These are phyloP conservation scores for Colletotrichum tropicale DNA, from an alignment of 2,329 filamentous ascomycete genomes.

Conservation along the genomic window DNA sequence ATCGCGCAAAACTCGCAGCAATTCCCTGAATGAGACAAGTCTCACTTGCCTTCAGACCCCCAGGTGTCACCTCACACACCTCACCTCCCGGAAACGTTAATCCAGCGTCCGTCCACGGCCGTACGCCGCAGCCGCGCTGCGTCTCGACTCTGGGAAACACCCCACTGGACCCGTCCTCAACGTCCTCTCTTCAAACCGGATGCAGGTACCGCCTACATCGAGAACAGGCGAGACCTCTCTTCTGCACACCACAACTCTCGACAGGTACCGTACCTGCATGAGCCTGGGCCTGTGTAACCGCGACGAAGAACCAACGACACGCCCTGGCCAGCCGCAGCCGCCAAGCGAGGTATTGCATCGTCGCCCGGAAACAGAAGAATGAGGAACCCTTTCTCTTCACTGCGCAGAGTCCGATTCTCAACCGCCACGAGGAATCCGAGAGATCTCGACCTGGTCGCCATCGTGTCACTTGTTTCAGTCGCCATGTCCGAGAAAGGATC, in stretches of 20 bases:
- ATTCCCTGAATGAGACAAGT: not conserved
- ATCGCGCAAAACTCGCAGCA: slow-evolving; percentile 4
- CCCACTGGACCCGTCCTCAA: not conserved
- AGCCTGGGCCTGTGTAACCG: not conserved
- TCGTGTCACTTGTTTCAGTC: slow-evolving; percentile 2
- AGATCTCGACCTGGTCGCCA: not conserved
- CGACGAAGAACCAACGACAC: not conserved
- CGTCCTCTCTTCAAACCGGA: not conserved
- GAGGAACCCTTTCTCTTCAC: not conserved
- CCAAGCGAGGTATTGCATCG: not conserved
- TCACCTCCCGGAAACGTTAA: slow-evolving; percentile 1
- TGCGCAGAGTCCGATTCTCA: not conserved
- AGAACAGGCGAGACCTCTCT: not conserved
- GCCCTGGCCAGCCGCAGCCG: not conserved
- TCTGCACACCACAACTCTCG: not conserved
- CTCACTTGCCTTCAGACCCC: not conserved
- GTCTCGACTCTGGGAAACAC: not conserved
- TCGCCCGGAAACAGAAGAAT: not conserved
- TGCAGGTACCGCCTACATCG: slow-evolving; percentile 10
- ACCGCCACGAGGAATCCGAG: not conserved
- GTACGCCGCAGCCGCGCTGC: slow-evolving; percentile 5
- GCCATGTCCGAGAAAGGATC: not conserved
- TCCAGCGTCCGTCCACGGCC: not conserved
- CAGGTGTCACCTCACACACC: not conserved
- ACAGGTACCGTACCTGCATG: not conserved